These are phyloP conservation scores for Barnettozyma californica DNA, from an alignment of 805 yeast species.

Conservation along the genomic window DNA sequence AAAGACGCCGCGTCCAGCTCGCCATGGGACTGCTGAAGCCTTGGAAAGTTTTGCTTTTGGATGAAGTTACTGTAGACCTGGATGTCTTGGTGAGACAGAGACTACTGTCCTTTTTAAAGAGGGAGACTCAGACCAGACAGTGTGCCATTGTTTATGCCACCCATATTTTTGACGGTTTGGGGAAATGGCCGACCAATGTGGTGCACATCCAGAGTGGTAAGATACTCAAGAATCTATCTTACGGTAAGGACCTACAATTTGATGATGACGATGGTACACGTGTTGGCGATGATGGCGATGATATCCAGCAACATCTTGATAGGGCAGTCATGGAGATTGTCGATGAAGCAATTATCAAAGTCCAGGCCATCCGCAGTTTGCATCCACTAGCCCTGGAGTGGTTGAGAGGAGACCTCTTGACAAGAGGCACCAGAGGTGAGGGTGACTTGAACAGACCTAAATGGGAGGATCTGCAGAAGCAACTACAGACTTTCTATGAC, in stretches of 20 bases:
- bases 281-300: slow-evolving; percentile 16
- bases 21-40: slow-evolving; percentile 91
- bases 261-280: not conserved
- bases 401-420: slow-evolving; percentile 48
- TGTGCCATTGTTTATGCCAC: slow-evolving; percentile 90
- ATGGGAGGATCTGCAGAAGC: slow-evolving; percentile 50
- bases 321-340: slow-evolving; percentile 13
- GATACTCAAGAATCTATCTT: slow-evolving; percentile 34
- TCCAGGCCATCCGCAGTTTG: slow-evolving; percentile 45
- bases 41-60: slow-evolving; percentile 82
- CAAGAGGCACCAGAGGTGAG: slow-evolving; percentile 38
- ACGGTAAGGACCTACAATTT: slow-evolving; percentile 29
- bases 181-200: slow-evolving; percentile 82
- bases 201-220: slow-evolving; percentile 73
- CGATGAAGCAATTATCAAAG: slow-evolving; percentile 24
- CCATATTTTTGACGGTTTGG: slow-evolving; percentile 93
- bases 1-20: slow-evolving; percentile 87
- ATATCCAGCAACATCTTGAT: slow-evolving; percentile 20
- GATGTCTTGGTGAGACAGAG: slow-evolving; percentile 87
- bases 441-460: slow-evolving; percentile 50
- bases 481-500: slow-evolving; percentile 37
- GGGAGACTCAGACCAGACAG: slow-evolving; percentile 65
- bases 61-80: slow-evolving; percentile 94
- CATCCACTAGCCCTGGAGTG: slow-evolving; percentile 73
- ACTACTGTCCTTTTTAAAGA: slow-evolving; percentile 59